A percentile compares a stretch with the other conserved stretches of the same genome.
phyloP scores from a whole-genome alignment of 108 stramenopile genomes.

The Schizochytrium sp. region DNA sequence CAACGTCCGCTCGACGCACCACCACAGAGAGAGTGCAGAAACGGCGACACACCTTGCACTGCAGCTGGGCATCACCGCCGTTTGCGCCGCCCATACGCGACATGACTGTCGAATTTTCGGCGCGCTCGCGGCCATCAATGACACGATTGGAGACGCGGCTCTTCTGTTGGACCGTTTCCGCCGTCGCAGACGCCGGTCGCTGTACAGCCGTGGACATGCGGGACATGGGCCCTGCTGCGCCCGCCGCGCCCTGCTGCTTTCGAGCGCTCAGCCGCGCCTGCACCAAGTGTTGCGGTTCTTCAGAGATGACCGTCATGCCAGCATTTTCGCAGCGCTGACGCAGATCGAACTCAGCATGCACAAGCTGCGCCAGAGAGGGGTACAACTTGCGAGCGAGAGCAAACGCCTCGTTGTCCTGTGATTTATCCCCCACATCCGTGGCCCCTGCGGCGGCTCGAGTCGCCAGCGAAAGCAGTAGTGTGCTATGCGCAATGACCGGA shows the following conservation, averaged over 20 bases:
- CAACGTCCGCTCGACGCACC: background rate
- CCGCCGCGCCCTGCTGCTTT: background rate
- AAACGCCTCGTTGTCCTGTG: background rate
- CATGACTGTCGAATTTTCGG: background rate
- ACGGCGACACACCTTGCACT: background rate
- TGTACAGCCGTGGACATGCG: no score
- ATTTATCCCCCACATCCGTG: background rate
- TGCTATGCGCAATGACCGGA: background rate
- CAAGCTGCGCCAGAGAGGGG: background rate
- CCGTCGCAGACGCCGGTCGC: no score
- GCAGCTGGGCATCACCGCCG: background rate
- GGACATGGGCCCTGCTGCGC: no score
- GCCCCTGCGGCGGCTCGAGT: background rate
- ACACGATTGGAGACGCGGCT: background rate
- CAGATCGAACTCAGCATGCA: background rate
- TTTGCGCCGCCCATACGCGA: background rate
- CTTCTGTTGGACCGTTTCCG: background rate
- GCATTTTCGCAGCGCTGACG: background rate
- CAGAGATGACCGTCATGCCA: background rate
- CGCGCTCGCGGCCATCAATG: background rate
- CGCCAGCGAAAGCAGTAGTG: background rate
- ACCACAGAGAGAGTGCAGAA: constrained; percentile 1
- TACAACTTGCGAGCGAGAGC: background rate
- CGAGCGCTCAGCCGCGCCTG: background rate
- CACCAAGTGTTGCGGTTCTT: background rate